A percentile compares a stretch with the other conserved stretches of the same genome.
phyloP scores from a whole-genome alignment of 257 asterid genomes.

The Paulownia fortunei region DNA sequence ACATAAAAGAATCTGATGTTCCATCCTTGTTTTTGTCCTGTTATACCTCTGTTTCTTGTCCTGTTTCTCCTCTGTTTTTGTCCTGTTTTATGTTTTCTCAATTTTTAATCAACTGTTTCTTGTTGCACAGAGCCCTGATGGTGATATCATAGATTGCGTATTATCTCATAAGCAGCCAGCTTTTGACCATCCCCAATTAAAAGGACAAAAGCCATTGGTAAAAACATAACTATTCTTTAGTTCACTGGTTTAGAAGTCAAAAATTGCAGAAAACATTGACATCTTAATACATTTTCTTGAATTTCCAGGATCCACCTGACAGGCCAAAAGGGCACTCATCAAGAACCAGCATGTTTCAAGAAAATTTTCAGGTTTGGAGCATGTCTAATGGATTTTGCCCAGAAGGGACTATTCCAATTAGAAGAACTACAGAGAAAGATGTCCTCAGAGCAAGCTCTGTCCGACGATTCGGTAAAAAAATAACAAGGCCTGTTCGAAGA shows the following conservation, averaged over 20 bases:
- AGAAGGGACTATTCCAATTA: slow-evolving; percentile 73
- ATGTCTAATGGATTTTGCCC: slow-evolving; percentile 80
- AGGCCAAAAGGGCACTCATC: slow-evolving; percentile 68
- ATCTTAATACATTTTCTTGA: slow-evolving; percentile 8
- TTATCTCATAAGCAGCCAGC: slow-evolving; percentile 82
- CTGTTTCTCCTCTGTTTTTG: neutral
- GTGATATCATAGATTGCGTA: slow-evolving; percentile 89
- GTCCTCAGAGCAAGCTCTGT: slow-evolving; percentile 63
- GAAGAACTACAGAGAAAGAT: slow-evolving; percentile 79
- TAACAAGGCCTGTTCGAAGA: slow-evolving; percentile 51
- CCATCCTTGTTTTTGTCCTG: slow-evolving; percentile 19
- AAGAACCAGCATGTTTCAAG: slow-evolving; percentile 43
- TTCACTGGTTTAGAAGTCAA: neutral
- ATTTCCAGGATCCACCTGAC: slow-evolving; percentile 76
- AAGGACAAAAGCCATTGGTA: slow-evolving; percentile 88
- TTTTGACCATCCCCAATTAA: slow-evolving; percentile 83
- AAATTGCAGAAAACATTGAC: neutral
- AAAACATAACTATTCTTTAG: neutral
- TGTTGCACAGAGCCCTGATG: slow-evolving; percentile 83
- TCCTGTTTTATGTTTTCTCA: slow-evolving; percentile 7
- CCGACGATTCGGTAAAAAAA: slow-evolving; percentile 63
- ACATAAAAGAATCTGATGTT: slow-evolving; percentile 24
- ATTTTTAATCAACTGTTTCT: neutral
- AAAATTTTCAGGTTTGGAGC: slow-evolving; percentile 77
- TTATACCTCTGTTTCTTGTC: slow-evolving; percentile 22